These are phyloP conservation scores for Cucurbita pepo DNA, from an alignment of 306 rosid genomes.

Conservation along the genomic window DNA sequence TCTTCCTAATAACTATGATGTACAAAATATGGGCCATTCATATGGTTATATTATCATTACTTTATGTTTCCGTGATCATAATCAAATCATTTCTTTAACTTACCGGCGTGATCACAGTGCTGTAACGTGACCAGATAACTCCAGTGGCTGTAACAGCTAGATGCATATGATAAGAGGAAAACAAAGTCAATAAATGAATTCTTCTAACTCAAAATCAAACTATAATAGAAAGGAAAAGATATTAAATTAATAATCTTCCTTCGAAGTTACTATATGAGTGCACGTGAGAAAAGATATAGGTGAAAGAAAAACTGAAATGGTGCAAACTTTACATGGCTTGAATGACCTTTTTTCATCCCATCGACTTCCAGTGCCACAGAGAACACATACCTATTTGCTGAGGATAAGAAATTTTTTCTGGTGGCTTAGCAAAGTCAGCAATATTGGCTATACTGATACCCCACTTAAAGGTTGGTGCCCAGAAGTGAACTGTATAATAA, in stretches of 20 bases:
- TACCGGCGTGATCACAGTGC: slow-evolving; percentile 87
- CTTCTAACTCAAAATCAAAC: neutral
- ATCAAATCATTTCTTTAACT: slow-evolving; percentile 14
- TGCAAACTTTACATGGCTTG: neutral
- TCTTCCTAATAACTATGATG: neutral
- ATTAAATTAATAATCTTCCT: neutral
- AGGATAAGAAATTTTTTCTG: slow-evolving; percentile 86
- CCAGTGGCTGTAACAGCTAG: slow-evolving; percentile 82
- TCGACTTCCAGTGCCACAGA: neutral
- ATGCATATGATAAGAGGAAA: slow-evolving; percentile 10
- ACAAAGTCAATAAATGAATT: neutral
- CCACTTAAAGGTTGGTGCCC: slow-evolving; percentile 99
- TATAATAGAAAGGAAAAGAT: neutral
- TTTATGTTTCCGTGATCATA: neutral
- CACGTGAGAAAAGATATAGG: neutral
- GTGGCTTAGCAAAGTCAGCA: slow-evolving; percentile 85
- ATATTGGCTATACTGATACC: slow-evolving; percentile 89
- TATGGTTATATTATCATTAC: neutral
- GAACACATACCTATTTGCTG: slow-evolving; percentile 65
- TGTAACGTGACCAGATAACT: slow-evolving; percentile 88
- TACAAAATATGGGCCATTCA: neutral
- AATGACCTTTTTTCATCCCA: neutral
- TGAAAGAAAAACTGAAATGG: neutral
- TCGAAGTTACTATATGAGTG: neutral
- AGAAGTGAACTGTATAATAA: slow-evolving; percentile 65